Conservation (phyloP, 768 basidiomycete species). For the Tricholoma furcatifolium region DNA sequence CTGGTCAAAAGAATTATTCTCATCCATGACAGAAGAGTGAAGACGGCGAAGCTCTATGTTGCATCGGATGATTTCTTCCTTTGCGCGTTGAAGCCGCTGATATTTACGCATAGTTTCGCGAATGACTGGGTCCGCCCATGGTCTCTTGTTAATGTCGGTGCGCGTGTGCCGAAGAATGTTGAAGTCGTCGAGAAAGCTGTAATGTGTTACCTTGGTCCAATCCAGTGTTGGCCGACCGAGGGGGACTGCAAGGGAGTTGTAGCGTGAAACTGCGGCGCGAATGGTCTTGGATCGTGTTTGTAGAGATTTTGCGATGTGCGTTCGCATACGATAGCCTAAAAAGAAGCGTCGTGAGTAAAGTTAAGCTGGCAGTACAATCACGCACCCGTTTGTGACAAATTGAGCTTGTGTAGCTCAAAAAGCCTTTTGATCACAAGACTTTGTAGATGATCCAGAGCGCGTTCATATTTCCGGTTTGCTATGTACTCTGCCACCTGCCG, state of each 20-base stretch:
- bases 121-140: constrained; percentile 11
- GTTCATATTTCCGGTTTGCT: constrained; percentile 20
- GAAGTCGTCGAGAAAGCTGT: constrained; percentile 13
- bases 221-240: constrained; percentile 6
- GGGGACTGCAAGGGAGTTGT: constrained; percentile 2
- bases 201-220: constrained; percentile 7
- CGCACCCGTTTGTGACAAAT: constrained; percentile 30
- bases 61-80: constrained; percentile 5
- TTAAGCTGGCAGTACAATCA: not conserved
- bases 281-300: constrained; percentile 7
- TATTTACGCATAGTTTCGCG: constrained; percentile 12
- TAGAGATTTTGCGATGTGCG: constrained; percentile 5
- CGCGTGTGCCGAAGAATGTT: constrained; percentile 10
- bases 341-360: not conserved
- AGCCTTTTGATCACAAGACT: too few relatives aligned
- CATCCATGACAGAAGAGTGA: constrained; percentile 5
- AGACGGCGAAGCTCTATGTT: constrained; percentile 11
- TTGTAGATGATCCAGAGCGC: constrained; percentile 32
- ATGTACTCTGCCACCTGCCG: constrained; percentile 13
- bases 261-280: not conserved
- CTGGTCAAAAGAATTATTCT: not conserved
- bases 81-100: constrained; percentile 3
- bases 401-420: constrained; percentile 38
- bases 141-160: not conserved
- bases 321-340: not conserved